Base-by-base conservation (phyloP, 106 monocot genomes). In the Posidonia australis region DNA sequence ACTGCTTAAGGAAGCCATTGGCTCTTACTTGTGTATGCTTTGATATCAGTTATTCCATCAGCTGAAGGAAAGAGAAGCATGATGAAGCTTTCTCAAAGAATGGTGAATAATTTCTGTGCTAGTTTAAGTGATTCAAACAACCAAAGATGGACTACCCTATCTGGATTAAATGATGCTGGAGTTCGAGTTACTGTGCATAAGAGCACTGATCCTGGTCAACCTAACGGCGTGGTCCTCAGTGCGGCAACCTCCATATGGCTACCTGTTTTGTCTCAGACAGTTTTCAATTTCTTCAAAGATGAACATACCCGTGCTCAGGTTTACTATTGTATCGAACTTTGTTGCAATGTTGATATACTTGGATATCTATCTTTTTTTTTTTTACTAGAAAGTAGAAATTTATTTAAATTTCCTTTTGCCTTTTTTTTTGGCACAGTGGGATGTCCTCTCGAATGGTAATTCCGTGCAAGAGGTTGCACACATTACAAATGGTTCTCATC, bases 221-320 rank as follows among this genome's bases (percentile, higher is more conserved):
- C 90, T 52, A 88, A 78, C 51, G 84, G 90, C 4, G 69, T 83
- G 26, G 80, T 91, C 31, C 87, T 98, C 44, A 77, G 84, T 25
- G 96, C 96, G 0, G 85, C 90, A 27, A 80, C 81, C 14, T 89
- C 96, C 20, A 52, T 91, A 31, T 85, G 90, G 84, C 68, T 98
- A 5, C 96, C 96, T 0, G 62, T 87, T 6, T 67, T 87, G 5
- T 80, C 76, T 59, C 77, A 90, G 27, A 78, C 62, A 16, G 82
- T 98, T 46, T 98, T 98, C 72, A 72, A 72, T 61, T 91, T 98
- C 78, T 85, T 98, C 72, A 80, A 68, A 66, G 90, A 98, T 29
- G 87, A 85, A 53, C 54, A 64, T 4, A 70, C 74, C 51, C 87
- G 96, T 21, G 45, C 75, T 63, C 87, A 98, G 96, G 96, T 98